Evolutionary conservation across 805 yeast genomes (phyloP), one percentile per base, ranked within the genome.

Genomic region (Sugiyamaella marilandica): DNA sequence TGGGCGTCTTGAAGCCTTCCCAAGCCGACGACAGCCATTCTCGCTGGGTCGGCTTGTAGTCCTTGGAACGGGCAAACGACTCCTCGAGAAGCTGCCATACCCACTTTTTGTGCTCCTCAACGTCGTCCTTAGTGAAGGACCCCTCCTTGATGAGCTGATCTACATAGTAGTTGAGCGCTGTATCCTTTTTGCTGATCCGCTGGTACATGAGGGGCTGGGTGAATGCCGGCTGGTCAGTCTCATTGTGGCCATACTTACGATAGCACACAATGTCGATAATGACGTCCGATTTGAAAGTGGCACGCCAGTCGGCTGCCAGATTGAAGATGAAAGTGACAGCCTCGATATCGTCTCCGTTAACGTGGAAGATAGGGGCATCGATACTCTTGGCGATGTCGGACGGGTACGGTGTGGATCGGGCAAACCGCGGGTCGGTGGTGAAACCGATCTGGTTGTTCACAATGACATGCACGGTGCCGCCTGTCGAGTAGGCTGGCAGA

Each of bases 11-110:
- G 80, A 94, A 94, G 62, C 89, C 96, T 73, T 91, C 97, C 99
- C 99, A 94, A 62, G 97, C 94, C 44, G 97, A 87, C 51, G 99
- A 87, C 65, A 94, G 81, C 99, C 99, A 94, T 76, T 92, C 97
- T 77, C 96, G 83, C 31, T 92, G 80, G 58, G 90, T 85, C 63
- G 97, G 95, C 65, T 80, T 80, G 75, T 90, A 89, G 55, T 89
- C 96, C 75, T 89, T 89, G 47, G 95, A 83, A 74, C 88, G 88
- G 56, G 75, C 70, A 75, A 91, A 94, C 10, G 95, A 85, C 64
- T 88, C 94, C 75, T 94, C 98, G 63, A 94, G 83, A 56, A 84
- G 76, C 65, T 82, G 81, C 99, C 99, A 94, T 56, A 94, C 97
- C 97, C 98, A 91, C 73, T 87, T 82, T 76, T 88, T 91, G 78